Conservation (phyloP, 1,284 basidiomycete genomes). For the Acaromyces ingoldii region DNA sequence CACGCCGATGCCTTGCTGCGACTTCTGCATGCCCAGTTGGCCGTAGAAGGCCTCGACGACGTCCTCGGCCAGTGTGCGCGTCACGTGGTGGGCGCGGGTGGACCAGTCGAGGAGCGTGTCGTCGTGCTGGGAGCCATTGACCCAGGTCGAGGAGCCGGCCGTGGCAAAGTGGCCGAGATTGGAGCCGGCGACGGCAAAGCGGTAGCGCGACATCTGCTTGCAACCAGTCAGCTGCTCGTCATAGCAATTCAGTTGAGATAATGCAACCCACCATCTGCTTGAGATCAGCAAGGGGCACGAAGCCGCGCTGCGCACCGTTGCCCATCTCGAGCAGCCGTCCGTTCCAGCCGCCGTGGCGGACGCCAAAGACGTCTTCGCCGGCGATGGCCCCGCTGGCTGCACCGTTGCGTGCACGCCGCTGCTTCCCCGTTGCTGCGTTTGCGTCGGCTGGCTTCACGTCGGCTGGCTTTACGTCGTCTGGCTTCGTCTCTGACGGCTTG, state of each 20-base stretch:
- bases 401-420: too few relatives aligned
- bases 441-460: too few relatives aligned
- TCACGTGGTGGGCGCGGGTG: conserved; percentile 12
- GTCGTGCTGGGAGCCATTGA: conserved; percentile 15
- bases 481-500: background rate
- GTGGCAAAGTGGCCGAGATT: conserved; percentile 15
- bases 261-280: too few relatives aligned
- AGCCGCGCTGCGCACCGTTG: conserved; percentile 18
- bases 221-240: too few relatives aligned
- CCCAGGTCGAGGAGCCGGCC: conserved; percentile 9
- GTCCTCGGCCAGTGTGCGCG: conserved; percentile 7
- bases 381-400: too few relatives aligned
- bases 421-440: too few relatives aligned
- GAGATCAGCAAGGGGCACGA: conserved; percentile 11
- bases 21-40: too few relatives aligned
- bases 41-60: conserved; percentile 18
- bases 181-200: conserved; percentile 15
- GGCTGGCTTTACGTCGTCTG: background rate
- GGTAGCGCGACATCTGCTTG: conserved; percentile 11
- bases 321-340: conserved; percentile 15
- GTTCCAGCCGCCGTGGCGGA: conserved; percentile 16
- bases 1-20: conserved; percentile 1
- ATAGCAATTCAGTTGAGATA: too few relatives aligned
- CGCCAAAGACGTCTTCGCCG: conserved; percentile 10
- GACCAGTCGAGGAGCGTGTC: conserved; percentile 13